phyloP scores from a whole-genome alignment of 306 rosid species.

The Clitoria ternatea region DNA sequence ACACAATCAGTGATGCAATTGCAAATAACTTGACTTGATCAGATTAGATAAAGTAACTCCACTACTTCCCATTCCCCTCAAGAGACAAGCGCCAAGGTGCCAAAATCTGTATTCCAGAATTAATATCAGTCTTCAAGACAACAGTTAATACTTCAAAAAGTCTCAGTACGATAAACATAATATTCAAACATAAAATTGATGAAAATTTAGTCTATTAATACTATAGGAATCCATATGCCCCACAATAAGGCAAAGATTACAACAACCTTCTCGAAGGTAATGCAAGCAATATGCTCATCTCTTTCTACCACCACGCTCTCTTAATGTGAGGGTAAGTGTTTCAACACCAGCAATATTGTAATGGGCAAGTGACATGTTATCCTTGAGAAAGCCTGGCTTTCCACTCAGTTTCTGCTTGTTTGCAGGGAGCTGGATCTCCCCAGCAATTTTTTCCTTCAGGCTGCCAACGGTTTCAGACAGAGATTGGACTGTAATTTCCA shows the following conservation, averaged over 20 bases:
- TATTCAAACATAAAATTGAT: conserved; percentile 30
- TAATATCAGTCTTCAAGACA: conserved; percentile 41
- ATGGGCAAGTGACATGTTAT: conserved; percentile 83
- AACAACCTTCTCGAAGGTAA: conserved; percentile 44
- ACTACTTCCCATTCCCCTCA: conserved; percentile 50
- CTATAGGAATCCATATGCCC: conserved; percentile 31
- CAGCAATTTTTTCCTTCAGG: conserved; percentile 92
- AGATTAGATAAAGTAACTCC: conserved; percentile 36
- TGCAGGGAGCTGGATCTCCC: conserved; percentile 96
- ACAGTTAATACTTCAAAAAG: conserved; percentile 8
- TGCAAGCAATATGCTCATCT: conserved; percentile 45
- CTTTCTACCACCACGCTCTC: conserved; percentile 99
- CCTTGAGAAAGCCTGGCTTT: conserved; percentile 96
- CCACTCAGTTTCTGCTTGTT: conserved; percentile 98
- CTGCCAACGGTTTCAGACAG: conserved; percentile 82
- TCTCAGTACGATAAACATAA: conserved; percentile 24
- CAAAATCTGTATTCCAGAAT: conserved; percentile 57
- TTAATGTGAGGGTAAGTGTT: conserved; percentile 58
- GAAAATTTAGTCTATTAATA: conserved; percentile 30
- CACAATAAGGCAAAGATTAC: conserved; percentile 37
- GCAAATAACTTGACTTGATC: conserved; percentile 24
- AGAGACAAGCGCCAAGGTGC: conserved; percentile 45
- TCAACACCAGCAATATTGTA: conserved; percentile 88
- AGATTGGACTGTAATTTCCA: conserved; percentile 79
- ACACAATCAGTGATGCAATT: conserved; percentile 25